Conservation (phyloP, 2,329 filamentous ascomycete species). For the Ophiostoma angusticollis region DNA sequence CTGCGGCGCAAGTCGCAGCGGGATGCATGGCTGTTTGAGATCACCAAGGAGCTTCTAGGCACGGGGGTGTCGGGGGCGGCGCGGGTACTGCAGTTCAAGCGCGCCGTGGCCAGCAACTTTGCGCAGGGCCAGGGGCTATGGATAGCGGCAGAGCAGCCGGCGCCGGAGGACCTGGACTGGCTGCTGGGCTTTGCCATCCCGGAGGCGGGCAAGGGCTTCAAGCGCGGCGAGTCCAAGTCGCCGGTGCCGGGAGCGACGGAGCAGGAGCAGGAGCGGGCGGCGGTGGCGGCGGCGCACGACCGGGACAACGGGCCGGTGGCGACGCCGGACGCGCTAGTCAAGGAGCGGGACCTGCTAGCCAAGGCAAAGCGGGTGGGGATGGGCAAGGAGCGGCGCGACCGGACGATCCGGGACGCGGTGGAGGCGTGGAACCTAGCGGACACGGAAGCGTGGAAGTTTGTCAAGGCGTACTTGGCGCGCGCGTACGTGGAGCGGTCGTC, state of each 20-base stretch:
- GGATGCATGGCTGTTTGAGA: conserved; percentile 63
- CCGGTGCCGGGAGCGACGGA: conserved; percentile 46
- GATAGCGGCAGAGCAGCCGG: conserved; percentile 56
- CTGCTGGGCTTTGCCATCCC: conserved; percentile 78
- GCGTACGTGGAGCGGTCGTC: conserved; percentile 47
- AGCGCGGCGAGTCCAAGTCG: conserved; percentile 41
- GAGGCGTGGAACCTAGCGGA: conserved; percentile 60
- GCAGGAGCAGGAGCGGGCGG: conserved; percentile 43
- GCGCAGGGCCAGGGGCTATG: conserved; percentile 57
- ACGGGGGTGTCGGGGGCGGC: conserved; percentile 47
- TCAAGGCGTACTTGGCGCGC: conserved; percentile 53
- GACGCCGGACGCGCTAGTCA: conserved; percentile 36
- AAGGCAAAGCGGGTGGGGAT: conserved; percentile 30
- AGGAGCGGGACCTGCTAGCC: conserved; percentile 41
- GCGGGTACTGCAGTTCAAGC: conserved; percentile 66
- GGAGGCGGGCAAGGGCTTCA: conserved; percentile 29
- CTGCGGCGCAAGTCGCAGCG: conserved; percentile 57
- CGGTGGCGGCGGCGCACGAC: conserved; percentile 36
- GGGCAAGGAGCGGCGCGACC: conserved; percentile 30
- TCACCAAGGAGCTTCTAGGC: conserved; percentile 58
- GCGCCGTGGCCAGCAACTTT: conserved; percentile 59
- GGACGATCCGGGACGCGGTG: conserved; percentile 38
- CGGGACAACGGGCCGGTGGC: conserved; percentile 36
- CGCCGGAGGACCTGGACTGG: conserved; percentile 71
- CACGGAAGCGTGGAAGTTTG: conserved; percentile 66